These are phyloP conservation scores for Hysterangium stoloniferum DNA, from an alignment of 768 basidiomycete genomes.

Conservation along the genomic window DNA sequence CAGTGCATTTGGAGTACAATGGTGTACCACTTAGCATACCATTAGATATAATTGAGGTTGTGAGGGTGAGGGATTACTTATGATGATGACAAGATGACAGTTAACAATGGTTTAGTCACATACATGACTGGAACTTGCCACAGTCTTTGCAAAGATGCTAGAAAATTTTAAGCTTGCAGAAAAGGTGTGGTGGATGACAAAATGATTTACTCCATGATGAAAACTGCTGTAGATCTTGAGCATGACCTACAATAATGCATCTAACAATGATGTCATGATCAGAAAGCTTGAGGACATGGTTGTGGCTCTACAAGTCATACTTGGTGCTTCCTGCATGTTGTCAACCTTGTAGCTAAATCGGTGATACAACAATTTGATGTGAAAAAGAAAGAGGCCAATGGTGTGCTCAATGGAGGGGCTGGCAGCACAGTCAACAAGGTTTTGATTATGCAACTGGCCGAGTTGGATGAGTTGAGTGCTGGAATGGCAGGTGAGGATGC, in stretches of 20 bases:
- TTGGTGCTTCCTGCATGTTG: slow-evolving; percentile 32
- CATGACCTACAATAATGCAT: slow-evolving; percentile 32
- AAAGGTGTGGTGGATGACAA: slow-evolving; percentile 22
- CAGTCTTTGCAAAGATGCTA: slow-evolving; percentile 26
- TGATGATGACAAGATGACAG: not conserved
- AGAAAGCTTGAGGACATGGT: slow-evolving; percentile 20
- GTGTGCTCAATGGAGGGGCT: no score
- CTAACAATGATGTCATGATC: slow-evolving; percentile 29
- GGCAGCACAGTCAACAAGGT: no score
- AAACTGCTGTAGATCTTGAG: slow-evolving; percentile 22
- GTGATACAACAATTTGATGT: slow-evolving; percentile 29
- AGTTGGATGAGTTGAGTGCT: no score
- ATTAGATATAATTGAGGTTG: slow-evolving; percentile 33
- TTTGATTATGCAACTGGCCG: no score
- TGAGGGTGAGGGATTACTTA: slow-evolving; percentile 11
- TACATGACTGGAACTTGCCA: slow-evolving; percentile 27
- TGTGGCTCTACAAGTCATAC: slow-evolving; percentile 19
- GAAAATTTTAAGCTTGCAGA: slow-evolving; percentile 27
- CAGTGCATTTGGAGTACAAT: slow-evolving; percentile 27
- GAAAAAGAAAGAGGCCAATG: slow-evolving; percentile 12
- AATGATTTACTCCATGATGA: not conserved
- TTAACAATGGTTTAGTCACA: slow-evolving; percentile 21
- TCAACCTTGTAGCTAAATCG: slow-evolving; percentile 30
- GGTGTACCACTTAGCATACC: slow-evolving; percentile 22
- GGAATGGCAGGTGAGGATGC: no score